Conservation (phyloP, 2,329 filamentous ascomycete genomes). For the Lasiodiplodia hormozganensis region DNA sequence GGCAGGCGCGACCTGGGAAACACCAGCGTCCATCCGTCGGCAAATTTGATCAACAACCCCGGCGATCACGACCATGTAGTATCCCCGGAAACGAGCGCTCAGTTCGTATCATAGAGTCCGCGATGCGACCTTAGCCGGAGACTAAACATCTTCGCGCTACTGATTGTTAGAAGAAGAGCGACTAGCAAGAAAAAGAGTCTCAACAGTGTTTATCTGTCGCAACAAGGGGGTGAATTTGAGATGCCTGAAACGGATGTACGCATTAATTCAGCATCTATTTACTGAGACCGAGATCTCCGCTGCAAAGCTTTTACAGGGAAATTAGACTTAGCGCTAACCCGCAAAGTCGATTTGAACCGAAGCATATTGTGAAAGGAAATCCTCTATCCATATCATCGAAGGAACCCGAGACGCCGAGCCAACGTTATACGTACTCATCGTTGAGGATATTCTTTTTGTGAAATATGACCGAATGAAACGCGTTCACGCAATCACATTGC, state of each 20-base stretch:
- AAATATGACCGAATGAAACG: neutral
- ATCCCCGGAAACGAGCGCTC: neutral
- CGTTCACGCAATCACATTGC: constrained; percentile 54
- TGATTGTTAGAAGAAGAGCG: neutral
- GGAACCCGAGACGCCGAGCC: constrained; percentile 9
- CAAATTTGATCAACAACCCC: neutral
- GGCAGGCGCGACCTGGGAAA: neutral
- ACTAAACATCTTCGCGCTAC: neutral
- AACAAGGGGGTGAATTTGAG: neutral
- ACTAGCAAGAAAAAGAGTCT: neutral
- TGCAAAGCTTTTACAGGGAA: neutral
- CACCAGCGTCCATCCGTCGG: neutral
- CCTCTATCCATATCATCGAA: constrained; percentile 5
- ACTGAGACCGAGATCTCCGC: neutral
- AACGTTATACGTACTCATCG: neutral
- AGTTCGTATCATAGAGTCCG: neutral
- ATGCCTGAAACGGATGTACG: neutral
- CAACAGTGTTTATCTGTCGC: neutral
- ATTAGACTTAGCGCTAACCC: neutral
- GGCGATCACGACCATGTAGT: neutral
- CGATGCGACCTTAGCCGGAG: neutral
- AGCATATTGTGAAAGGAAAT: neutral
- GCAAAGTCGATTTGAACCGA: neutral
- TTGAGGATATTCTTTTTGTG: neutral
- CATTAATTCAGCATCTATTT: neutral